These are phyloP conservation scores for Torulaspora microellipsoides DNA, from an alignment of 805 yeast species.

Conservation along the genomic window DNA sequence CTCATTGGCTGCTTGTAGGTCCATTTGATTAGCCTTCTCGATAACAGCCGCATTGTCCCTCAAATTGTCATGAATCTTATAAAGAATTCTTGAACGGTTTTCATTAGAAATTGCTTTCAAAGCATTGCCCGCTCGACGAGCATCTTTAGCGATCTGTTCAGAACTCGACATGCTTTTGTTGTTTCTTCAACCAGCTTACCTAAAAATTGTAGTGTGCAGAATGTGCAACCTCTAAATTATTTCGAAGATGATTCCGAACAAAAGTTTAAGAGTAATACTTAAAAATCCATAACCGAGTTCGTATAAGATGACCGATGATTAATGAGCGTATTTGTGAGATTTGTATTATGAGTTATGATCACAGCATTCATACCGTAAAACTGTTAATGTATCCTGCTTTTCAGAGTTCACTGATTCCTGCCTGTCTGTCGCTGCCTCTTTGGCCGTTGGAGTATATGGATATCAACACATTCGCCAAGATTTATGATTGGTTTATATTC, in stretches of 20 bases:
- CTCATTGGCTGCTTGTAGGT: conserved; percentile 64
- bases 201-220: no score
- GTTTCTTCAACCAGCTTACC: background rate
- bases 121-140: conserved; percentile 77
- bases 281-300: background rate
- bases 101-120: conserved; percentile 73
- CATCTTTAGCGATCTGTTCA: conserved; percentile 71
- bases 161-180: conserved; percentile 36
- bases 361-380: no score
- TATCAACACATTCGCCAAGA: conserved; percentile 27
- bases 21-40: conserved; percentile 67
- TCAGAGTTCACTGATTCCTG: background rate
- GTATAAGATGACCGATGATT: background rate
- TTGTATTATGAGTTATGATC: no score
- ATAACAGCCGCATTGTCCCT: conserved; percentile 54
- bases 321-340: no score
- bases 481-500: conserved; percentile 23
- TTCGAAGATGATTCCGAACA: no score
- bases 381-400: background rate
- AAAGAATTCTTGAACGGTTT: conserved; percentile 67
- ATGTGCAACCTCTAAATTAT: no score
- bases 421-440: conserved; percentile 18
- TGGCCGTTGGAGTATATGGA: conserved; percentile 32
- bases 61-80: conserved; percentile 67
- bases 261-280: background rate